A percentile compares a stretch with the other conserved stretches of the same genome.
phyloP scores from a whole-genome alignment of 306 rosid species.

The Purshia tridentata region DNA sequence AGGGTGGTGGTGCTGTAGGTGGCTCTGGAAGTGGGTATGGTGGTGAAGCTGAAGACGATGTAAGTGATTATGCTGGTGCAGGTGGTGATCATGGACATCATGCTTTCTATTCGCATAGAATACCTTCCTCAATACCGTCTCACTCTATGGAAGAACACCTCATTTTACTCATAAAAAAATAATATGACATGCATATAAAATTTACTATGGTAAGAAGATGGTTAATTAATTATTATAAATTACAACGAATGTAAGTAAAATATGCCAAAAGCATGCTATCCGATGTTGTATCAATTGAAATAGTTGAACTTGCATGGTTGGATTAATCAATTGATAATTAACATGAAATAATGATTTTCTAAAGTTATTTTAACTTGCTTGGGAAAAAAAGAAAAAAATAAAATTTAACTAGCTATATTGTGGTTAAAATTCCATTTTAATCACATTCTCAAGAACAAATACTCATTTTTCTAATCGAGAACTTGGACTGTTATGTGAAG shows the following conservation, averaged over 20 bases:
- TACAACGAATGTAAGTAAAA: not conserved
- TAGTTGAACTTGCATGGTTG: not conserved
- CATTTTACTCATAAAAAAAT: not conserved
- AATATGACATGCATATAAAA: slow-evolving; percentile 10
- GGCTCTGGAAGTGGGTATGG: slow-evolving; percentile 33
- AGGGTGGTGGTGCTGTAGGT: slow-evolving; percentile 19
- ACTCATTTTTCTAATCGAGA: too few species aligned
- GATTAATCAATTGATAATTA: not conserved
- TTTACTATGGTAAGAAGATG: slow-evolving; percentile 3
- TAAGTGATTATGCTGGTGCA: too few species aligned
- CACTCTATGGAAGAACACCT: not conserved
- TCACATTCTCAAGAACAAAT: too few species aligned
- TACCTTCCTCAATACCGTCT: not conserved
- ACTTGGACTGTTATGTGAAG: too few species aligned
- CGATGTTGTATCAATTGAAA: not conserved
- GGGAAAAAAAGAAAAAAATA: too few species aligned
- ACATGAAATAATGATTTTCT: not conserved
- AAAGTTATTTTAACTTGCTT: not conserved
- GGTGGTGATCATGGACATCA: slow-evolving; percentile 68
- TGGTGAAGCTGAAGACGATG: slow-evolving; percentile 39
- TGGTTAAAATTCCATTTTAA: not conserved
- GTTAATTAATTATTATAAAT: not conserved
- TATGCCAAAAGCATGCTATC: not conserved
- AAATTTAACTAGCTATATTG: not conserved
- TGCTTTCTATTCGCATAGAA: slow-evolving; percentile 53